A percentile compares a stretch with the other conserved stretches of the same genome.
Evolutionary conservation across 2,329 filamentous ascomycete genomes (phyloP).

Genomic region (Thermoascus crustaceus): DNA sequence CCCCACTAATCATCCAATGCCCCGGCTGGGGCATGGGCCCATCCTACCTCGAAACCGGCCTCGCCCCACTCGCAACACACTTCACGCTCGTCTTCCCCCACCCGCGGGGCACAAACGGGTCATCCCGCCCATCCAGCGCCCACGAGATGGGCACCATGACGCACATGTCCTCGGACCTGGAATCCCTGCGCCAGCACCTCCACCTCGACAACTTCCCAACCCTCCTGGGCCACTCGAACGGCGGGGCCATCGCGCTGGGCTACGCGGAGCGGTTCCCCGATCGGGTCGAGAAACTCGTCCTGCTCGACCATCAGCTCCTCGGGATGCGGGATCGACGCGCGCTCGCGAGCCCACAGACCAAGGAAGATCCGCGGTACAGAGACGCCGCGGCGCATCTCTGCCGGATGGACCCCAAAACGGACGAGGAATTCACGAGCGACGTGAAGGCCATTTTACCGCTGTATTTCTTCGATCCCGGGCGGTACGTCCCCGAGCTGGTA

Average conservation of each 20-base stretch:
- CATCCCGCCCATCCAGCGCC: constrained; percentile 7
- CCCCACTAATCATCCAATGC: constrained; percentile 14
- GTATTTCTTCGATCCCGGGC: constrained; percentile 17
- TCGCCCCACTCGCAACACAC: constrained; percentile 9
- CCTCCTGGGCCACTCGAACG: constrained; percentile 19
- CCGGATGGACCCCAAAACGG: constrained; percentile 6
- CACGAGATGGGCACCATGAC: constrained; percentile 15
- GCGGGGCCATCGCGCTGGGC: constrained; percentile 19
- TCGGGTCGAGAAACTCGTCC: constrained; percentile 15
- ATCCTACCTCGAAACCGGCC: constrained; percentile 13
- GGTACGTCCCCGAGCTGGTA: constrained; percentile 8
- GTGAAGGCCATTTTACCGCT: constrained; percentile 13
- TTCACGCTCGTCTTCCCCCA: constrained; percentile 19
- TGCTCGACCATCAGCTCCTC: constrained; percentile 16
- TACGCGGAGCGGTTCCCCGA: constrained; percentile 18
- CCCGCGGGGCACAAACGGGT: constrained; percentile 18
- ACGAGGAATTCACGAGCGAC: constrained; percentile 13
- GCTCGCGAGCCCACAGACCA: constrained; percentile 4
- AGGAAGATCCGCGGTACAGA: constrained; percentile 11
- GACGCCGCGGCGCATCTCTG: constrained; percentile 5
- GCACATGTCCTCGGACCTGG: constrained; percentile 17
- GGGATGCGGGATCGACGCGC: constrained; percentile 12
- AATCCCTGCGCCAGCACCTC: constrained; percentile 17
- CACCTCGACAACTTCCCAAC: constrained; percentile 12
- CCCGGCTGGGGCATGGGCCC: constrained; percentile 19